Evolutionary conservation across 1,139 yeast genomes (phyloP), one percentile per base, ranked within the genome.

Genomic region (Blastobotrys aristatus): DNA sequence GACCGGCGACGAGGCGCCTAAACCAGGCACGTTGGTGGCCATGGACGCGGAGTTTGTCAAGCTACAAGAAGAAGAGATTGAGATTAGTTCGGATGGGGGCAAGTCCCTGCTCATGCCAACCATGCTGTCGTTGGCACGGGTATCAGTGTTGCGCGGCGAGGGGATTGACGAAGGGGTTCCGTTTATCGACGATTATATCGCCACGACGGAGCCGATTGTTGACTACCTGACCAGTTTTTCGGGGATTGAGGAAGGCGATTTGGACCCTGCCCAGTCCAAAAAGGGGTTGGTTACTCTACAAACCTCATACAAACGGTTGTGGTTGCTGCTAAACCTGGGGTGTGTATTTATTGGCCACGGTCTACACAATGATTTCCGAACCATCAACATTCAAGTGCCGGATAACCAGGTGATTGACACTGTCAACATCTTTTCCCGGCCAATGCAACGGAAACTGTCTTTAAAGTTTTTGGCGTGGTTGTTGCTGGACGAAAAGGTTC

Each of bases 261-360:
- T 94, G 54, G 89, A 88, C 61, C 87, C 94, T 0, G 62, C 65
- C 2, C 69, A 65, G 8, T 84, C 96, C n/a, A 65, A 69, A 6
- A 82, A 82, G 58, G 76, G 84, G 4, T 71, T 94, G 42, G 97
- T 90, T 1, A 79, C 89, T 0, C 71, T 85, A 47, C 94, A 87
- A 60, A 83, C 90, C 0, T 87, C 95, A 0, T 92, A 90, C 64
- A 74, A 97, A 53, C 80, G 87, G 58, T 73, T 94, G 37, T 92
- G 98, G 97, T 69, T 92, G 21, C 70, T 94, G 47, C 70, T 92
- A 49, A 92, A 90, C 61, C 63, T 89, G 50, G 97, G 97, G 0
- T 90, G 96, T 61, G 77, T 85, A 0, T 92, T 94, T 68, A 89
- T 94, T 36, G 99, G 99, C 0, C 99, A 94, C 68, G 97, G 97